These are phyloP conservation scores for Blastobotrys elegans DNA, from an alignment of 1,139 yeast species.

Conservation along the genomic window DNA sequence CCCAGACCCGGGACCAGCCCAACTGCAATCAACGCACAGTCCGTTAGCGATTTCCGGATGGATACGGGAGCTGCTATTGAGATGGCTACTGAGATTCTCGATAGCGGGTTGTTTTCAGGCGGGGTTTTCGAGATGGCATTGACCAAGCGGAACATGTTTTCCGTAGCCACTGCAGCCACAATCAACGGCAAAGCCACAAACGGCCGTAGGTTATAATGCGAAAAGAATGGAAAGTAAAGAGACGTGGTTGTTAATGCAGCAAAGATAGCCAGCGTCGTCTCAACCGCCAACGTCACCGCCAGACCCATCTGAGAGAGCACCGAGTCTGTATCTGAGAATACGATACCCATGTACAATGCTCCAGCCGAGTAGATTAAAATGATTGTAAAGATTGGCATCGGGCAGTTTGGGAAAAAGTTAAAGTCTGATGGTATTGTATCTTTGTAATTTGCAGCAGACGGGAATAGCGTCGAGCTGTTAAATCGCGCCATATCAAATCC, in stretches of 20 bases:
- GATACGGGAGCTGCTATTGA: conserved; percentile 36
- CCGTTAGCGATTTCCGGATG: conserved; percentile 30
- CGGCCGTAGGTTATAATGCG: conserved; percentile 21
- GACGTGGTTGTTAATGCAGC: conserved; percentile 51
- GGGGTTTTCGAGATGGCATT: conserved; percentile 40
- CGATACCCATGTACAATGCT: conserved; percentile 38
- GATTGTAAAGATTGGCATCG: conserved; percentile 15
- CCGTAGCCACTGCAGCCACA: conserved; percentile 41
- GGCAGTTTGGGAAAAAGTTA: conserved; percentile 20
- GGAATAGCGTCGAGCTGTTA: conserved; percentile 5
- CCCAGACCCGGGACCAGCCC: conserved; percentile 16
- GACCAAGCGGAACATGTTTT: conserved; percentile 43
- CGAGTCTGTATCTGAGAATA: conserved; percentile 49
- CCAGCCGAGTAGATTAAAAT: conserved; percentile 32
- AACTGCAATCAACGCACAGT: conserved; percentile 27
- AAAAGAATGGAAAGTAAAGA: conserved; percentile 31
- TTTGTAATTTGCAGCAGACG: conserved; percentile 1
- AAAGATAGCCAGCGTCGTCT: conserved; percentile 43
- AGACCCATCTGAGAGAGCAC: conserved; percentile 59
- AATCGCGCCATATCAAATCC: not conserved
- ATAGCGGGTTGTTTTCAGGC: conserved; percentile 39
- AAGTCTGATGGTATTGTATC: conserved; percentile 6
- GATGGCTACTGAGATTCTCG: conserved; percentile 36
- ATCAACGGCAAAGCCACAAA: conserved; percentile 38
- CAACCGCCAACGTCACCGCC: conserved; percentile 54